Evolutionary conservation across 2,329 filamentous ascomycete genomes (phyloP), one percentile per base, ranked within the genome.

Genomic region (Torrubiella hemipterigena): DNA sequence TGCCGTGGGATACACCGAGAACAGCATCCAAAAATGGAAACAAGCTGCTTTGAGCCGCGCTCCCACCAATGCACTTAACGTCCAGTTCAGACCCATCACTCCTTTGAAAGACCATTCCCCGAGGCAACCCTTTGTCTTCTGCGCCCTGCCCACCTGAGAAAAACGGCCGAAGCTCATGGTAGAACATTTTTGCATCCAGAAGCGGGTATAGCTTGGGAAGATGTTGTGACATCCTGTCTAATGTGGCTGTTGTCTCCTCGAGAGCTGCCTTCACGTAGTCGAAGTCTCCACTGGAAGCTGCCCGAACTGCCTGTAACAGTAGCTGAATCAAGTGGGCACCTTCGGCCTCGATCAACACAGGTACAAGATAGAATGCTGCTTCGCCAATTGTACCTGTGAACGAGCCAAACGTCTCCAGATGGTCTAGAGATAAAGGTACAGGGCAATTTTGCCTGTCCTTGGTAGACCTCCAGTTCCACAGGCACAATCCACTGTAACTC

Each of bases 41-140:
- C n/a, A 39, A 26, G n/a, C 34, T 36, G 30, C 41, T 42, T 22
- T 42, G 41, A 11, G 39, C 41, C 12, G 41, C 41, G 27, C 36
- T 38, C 6, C 39, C 41, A 2, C 39, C 39, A 15, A 41, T 37
- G 27, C 34, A 39, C 16, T 34, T 32, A 6, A 33, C 35, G 15
- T 27, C 31, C 15, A 25, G 10, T 25, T 37, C 28, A 10, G 29
- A 27, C n/a, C 39, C 41, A 20, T 43, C 37, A 11, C 32, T 26
- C 12, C 23, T 31, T 18, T 36, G 33, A 21, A 42, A 37, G 8
- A 41, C 41, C 6, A 39, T 30, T 5, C 38, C 40, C n/a, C 32
- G 31, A 3, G 36, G 33, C 7, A 41, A 29, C 7, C 38, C 36
- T 27, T 37, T 41, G 19, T 29, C 26, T 16, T 38, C 38, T 33